Percentiles rank a stretch among this genome's conserved stretches.
phyloP scores from a whole-genome alignment of 495 filamentous ascomycete species.

The Penicillium lividum region DNA sequence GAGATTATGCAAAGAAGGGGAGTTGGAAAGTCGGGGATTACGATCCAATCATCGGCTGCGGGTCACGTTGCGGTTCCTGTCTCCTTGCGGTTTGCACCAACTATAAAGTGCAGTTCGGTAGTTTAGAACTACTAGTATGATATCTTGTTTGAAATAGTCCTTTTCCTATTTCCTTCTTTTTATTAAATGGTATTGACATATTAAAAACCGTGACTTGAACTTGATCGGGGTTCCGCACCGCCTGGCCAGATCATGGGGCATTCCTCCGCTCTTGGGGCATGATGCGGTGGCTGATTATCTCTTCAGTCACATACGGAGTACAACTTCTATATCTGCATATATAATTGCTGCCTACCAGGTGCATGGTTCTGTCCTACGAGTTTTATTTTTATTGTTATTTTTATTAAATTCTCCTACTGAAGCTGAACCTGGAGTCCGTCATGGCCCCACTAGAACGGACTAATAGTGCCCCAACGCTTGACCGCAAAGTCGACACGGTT shows the following conservation, averaged over 20 bases:
- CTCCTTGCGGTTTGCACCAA: background rate
- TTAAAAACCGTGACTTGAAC: background rate
- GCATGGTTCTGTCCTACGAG: background rate
- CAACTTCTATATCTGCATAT: background rate
- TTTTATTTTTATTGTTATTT: background rate
- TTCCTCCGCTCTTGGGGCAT: background rate
- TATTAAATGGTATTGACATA: background rate
- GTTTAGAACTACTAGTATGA: background rate
- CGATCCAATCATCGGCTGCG: slow-evolving; percentile 31
- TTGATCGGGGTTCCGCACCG: slow-evolving; percentile 25
- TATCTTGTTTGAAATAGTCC: background rate
- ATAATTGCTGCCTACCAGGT: background rate
- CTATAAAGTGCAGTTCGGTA: background rate
- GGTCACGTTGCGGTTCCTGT: slow-evolving; percentile 30
- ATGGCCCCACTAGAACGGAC: slow-evolving; percentile 25
- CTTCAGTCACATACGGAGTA: background rate
- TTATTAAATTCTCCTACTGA: slow-evolving; percentile 1
- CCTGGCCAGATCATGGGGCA: slow-evolving; percentile 29
- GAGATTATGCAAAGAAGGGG: slow-evolving; percentile 13
- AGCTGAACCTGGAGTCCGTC: slow-evolving; percentile 2
- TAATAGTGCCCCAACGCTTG: slow-evolving; percentile 29
- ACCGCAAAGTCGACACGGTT: slow-evolving; percentile 26
- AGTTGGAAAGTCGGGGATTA: slow-evolving; percentile 22
- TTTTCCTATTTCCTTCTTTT: background rate
- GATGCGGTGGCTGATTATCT: slow-evolving; percentile 6